phyloP scores from a whole-genome alignment of 257 asterid genomes.

The Penstemon davidsonii region DNA sequence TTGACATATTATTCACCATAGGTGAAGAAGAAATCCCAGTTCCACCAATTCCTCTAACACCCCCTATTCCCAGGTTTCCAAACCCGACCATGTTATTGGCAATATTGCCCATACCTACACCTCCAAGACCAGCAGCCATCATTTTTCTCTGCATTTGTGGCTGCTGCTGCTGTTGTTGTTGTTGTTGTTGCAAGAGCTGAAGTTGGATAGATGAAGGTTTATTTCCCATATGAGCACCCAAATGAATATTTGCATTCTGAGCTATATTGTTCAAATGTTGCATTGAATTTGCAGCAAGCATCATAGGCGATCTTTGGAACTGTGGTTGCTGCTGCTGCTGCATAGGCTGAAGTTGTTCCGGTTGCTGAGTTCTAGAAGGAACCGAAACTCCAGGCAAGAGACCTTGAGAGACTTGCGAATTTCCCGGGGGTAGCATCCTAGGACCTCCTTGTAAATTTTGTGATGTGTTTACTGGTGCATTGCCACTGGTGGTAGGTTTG shows the following conservation, averaged over 20 bases:
- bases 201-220: conserved; percentile 57
- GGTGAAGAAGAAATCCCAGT: conserved; percentile 72
- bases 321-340: conserved; percentile 68
- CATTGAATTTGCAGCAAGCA: conserved; percentile 64
- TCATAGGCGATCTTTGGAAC: conserved; percentile 74
- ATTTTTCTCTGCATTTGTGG: conserved; percentile 67
- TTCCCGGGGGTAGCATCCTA: conserved; percentile 71
- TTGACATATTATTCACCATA: conserved; percentile 56
- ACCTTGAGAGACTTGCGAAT: conserved; percentile 76
- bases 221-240: conserved; percentile 58
- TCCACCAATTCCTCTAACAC: conserved; percentile 71
- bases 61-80: conserved; percentile 56
- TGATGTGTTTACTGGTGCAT: conserved; percentile 43
- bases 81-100: conserved; percentile 57
- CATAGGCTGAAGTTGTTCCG: conserved; percentile 56
- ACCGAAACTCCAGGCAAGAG: conserved; percentile 52
- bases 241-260: conserved; percentile 66
- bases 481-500: conserved; percentile 51
- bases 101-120: conserved; percentile 69
- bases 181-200: conserved; percentile 66
- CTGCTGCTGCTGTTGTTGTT: conserved; percentile 51
- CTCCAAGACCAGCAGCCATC: conserved; percentile 68
- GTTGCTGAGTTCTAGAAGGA: conserved; percentile 69
- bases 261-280: conserved; percentile 60
- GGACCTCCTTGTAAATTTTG: conserved; percentile 59